These are phyloP conservation scores for Penicillium paradoxum DNA, from an alignment of 495 filamentous ascomycete species.

Conservation along the genomic window DNA sequence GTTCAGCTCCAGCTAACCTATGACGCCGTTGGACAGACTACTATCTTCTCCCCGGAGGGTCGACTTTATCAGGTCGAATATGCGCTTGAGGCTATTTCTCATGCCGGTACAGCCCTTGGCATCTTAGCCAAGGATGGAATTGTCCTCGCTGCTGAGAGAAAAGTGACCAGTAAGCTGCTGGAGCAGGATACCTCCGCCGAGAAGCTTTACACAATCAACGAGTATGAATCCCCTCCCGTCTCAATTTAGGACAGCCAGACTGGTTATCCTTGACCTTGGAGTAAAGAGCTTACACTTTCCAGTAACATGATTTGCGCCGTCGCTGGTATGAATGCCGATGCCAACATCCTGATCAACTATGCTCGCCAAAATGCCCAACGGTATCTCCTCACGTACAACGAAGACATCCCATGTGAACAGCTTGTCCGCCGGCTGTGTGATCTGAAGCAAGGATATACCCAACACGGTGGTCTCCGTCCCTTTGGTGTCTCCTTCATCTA, in stretches of 20 bases:
- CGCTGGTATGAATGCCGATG: constrained; percentile 97
- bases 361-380: constrained; percentile 93
- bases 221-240: constrained; percentile 52
- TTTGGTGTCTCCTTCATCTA: constrained; percentile 99
- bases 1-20: constrained; percentile 42
- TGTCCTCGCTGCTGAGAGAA: constrained; percentile 96
- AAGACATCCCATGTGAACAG: constrained; percentile 99
- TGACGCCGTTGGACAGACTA: constrained; percentile 65
- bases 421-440: constrained; percentile 95
- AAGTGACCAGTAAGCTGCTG: constrained; percentile 97
- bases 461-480: constrained; percentile 94
- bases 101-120: constrained; percentile 92
- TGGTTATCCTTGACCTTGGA: background rate
- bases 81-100: constrained; percentile 96
- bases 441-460: constrained; percentile 98
- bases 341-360: constrained; percentile 99
- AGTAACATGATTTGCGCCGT: constrained; percentile 99
- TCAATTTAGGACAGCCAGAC: too few species aligned
- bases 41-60: constrained; percentile 98
- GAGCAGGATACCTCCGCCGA: constrained; percentile 99
- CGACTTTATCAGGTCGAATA: constrained; percentile 99
- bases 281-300: constrained; percentile 17
- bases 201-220: constrained; percentile 99
- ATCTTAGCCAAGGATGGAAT: constrained; percentile 98
- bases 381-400: constrained; percentile 98